Conservation (phyloP, 495 filamentous ascomycete genomes). For the Parmelia sp. region DNA sequence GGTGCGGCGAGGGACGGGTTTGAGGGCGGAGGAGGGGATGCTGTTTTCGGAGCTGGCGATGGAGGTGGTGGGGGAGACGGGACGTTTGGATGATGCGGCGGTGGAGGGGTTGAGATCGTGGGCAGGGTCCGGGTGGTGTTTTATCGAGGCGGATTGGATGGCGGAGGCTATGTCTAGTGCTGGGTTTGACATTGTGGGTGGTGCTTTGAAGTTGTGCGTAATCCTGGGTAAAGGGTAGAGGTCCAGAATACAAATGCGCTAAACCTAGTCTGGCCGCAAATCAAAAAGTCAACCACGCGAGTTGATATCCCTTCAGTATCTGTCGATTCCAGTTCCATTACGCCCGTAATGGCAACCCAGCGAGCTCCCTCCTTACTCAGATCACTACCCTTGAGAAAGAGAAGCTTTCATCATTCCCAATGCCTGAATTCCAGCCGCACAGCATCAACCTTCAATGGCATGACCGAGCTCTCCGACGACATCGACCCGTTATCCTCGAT, state of each 20-base stretch:
- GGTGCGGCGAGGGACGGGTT: constrained; percentile 44
- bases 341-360: constrained; percentile 14
- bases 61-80: constrained; percentile 29
- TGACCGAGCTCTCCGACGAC: constrained; percentile 33
- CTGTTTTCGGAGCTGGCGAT: constrained; percentile 39
- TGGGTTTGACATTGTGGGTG: constrained; percentile 33
- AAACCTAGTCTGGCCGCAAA: background rate
- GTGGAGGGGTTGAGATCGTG: constrained; percentile 82
- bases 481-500: constrained; percentile 40
- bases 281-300: background rate
- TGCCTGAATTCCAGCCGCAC: constrained; percentile 15
- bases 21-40: constrained; percentile 52
- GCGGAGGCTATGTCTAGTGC: constrained; percentile 62
- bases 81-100: constrained; percentile 52
- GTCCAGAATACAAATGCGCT: background rate
- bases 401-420: constrained; percentile 6
- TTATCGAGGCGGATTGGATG: constrained; percentile 73
- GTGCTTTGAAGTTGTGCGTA: background rate
- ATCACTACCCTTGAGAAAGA: background rate
- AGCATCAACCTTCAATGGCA: constrained; percentile 22
- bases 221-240: background rate
- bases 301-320: background rate
- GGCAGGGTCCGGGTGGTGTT: constrained; percentile 54
- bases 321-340: background rate
- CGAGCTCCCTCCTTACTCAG: constrained; percentile 1